Evolutionary conservation across 1,284 basidiomycete species (phyloP).

Genomic region (Cutaneotrichosporon mucoides): DNA sequence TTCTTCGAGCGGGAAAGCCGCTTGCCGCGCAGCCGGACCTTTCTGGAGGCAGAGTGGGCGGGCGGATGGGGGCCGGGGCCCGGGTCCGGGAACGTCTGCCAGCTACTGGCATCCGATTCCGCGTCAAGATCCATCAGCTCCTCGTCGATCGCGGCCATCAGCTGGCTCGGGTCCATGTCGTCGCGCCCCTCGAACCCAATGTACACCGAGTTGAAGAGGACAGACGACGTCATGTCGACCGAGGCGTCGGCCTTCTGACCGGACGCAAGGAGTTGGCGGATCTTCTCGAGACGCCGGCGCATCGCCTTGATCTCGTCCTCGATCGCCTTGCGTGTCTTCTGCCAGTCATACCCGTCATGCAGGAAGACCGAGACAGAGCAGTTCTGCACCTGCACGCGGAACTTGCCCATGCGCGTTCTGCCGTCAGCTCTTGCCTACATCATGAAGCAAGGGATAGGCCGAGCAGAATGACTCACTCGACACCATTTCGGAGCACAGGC

Average conservation of each 20-base stretch:
- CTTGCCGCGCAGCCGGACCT: conserved; percentile 28
- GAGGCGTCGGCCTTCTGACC: conserved; percentile 81
- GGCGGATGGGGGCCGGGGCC: conserved; percentile 28
- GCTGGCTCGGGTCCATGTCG: conserved; percentile 65
- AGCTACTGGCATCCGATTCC: conserved; percentile 67
- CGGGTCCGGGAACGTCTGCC: conserved; percentile 64
- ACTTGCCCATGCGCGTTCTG: conserved; percentile 23
- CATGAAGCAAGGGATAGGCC: too few species aligned
- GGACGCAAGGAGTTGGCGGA: conserved; percentile 86
- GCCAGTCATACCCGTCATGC: conserved; percentile 94
- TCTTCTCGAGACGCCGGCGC: conserved; percentile 78
- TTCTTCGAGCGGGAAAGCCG: conserved; percentile 67
- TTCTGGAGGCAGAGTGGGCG: too few species aligned
- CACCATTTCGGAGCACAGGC: conserved; percentile 43
- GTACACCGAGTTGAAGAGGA: conserved; percentile 87
- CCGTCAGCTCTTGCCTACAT: not conserved
- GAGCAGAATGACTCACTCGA: conserved; percentile 26
- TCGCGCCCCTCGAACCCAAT: conserved; percentile 68
- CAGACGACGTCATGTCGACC: conserved; percentile 64
- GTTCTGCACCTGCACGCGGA: conserved; percentile 57
- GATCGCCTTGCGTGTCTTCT: conserved; percentile 73
- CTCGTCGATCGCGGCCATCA: conserved; percentile 86
- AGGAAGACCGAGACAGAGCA: conserved; percentile 65
- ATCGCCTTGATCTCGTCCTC: conserved; percentile 86
- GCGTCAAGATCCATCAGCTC: conserved; percentile 63